Percentiles rank a stretch among this genome's conserved stretches.
Conservation (phyloP, 164 flowering plant species). For the Umbilicus rupestris region DNA sequence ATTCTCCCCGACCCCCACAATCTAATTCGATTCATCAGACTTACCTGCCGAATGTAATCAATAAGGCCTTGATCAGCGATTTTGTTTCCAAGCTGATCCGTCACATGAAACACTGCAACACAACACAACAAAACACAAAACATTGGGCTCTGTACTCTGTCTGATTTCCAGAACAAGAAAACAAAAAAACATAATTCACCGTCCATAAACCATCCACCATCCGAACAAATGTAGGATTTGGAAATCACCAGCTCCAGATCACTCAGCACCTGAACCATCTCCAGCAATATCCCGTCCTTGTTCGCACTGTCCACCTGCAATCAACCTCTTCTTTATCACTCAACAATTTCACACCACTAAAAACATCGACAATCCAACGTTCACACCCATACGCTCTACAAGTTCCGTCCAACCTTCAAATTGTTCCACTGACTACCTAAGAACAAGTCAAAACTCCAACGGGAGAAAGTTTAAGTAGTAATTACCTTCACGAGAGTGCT, state of each 20-base stretch:
- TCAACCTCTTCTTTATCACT: neutral
- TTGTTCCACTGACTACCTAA: too few relatives aligned
- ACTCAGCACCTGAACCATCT: conserved; percentile 89
- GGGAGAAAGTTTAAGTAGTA: too few relatives aligned
- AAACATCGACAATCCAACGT: too few relatives aligned
- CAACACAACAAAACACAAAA: conserved; percentile 13
- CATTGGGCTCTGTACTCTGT: neutral
- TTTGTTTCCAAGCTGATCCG: conserved; percentile 67
- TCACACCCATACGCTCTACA: neutral
- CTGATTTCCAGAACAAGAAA: neutral
- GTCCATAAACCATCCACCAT: conserved; percentile 97
- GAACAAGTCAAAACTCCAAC: too few relatives aligned
- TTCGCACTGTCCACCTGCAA: conserved; percentile 78
- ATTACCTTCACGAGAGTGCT: conserved; percentile 87
- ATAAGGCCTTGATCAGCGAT: conserved; percentile 66
- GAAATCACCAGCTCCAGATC: conserved; percentile 87
- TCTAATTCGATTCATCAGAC: neutral
- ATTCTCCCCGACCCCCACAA: neutral
- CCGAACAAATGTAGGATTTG: conserved; percentile 83
- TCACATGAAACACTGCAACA: conserved; percentile 78
- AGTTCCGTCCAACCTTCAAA: too few relatives aligned
- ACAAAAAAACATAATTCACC: conserved; percentile 32
- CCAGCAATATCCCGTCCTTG: conserved; percentile 72
- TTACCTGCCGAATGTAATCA: conserved; percentile 77
- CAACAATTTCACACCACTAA: too few relatives aligned